These are phyloP conservation scores for Trichoderma breve DNA, from an alignment of 2,329 filamentous ascomycete species.

Conservation along the genomic window DNA sequence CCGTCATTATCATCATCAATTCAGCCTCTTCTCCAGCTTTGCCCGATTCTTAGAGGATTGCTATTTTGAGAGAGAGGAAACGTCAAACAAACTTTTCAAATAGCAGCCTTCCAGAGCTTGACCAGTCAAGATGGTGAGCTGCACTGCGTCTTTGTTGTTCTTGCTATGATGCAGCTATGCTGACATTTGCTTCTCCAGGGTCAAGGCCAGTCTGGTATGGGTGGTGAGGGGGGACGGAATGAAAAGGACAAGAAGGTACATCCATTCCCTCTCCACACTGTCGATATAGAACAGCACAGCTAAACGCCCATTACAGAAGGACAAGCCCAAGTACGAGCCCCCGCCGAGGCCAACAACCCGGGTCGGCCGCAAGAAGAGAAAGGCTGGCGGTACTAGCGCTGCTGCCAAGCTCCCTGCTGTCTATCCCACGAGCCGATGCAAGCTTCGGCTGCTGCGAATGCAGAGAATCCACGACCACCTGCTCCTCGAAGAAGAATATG, in stretches of 20 bases:
- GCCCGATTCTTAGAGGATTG: neutral
- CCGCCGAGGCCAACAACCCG: constrained; percentile 95
- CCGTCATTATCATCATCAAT: constrained; percentile 9
- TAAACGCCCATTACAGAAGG: constrained; percentile 64
- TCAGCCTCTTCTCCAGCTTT: constrained; percentile 7
- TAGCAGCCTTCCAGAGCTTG: constrained; percentile 31
- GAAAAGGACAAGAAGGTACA: constrained; percentile 92
- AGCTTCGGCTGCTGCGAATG: constrained; percentile 95
- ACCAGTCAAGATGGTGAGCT: constrained; percentile 38
- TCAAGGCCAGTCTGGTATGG: constrained; percentile 85
- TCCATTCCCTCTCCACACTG: too few species aligned
- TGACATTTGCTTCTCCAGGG: constrained; percentile 50
- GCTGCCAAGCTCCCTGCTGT: constrained; percentile 92
- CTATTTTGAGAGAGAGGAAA: neutral
- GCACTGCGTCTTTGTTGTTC: neutral
- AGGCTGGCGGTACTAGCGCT: constrained; percentile 86
- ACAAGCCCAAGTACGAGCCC: constrained; percentile 99
- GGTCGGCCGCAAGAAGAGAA: constrained; percentile 98
- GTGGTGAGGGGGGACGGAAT: constrained; percentile 68
- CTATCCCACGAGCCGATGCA: constrained; percentile 95
- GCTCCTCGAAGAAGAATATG: constrained; percentile 94
- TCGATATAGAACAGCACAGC: neutral
- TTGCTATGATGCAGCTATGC: neutral
- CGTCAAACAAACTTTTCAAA: neutral
- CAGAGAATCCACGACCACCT: constrained; percentile 98